Percentiles rank a stretch among this genome's conserved stretches.
Evolutionary conservation across 768 basidiomycete genomes (phyloP).

Genomic region (Lentinus brumalis): DNA sequence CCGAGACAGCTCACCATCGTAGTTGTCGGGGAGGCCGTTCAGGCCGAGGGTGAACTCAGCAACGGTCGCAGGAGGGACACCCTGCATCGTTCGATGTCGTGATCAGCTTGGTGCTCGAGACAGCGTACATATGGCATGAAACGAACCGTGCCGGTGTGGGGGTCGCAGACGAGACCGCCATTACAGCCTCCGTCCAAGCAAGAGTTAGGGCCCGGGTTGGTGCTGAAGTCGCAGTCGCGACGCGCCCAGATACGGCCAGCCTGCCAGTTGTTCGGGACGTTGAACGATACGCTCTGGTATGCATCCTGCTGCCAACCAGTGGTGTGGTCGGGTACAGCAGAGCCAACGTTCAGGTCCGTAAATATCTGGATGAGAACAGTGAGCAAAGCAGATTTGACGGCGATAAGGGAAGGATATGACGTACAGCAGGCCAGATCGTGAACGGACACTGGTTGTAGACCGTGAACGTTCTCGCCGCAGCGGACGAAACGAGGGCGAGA

Average conservation of each 20-base stretch:
- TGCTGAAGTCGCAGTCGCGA: not conserved
- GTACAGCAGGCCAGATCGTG: conserved; percentile 43
- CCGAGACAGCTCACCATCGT: conserved; percentile 27
- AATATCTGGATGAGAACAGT: conserved; percentile 22
- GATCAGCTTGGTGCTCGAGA: not conserved
- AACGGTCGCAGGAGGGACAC: conserved; percentile 37
- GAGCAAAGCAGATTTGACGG: not conserved
- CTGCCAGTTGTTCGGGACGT: conserved; percentile 40
- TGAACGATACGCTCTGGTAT: conserved; percentile 29
- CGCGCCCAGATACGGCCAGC: conserved; percentile 40
- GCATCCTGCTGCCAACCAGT: conserved; percentile 35
- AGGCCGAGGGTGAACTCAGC: conserved; percentile 38
- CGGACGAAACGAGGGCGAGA: conserved; percentile 8
- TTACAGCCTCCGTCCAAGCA: conserved; percentile 43
- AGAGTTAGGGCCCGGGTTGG: conserved; percentile 32
- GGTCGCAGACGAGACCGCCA: conserved; percentile 40
- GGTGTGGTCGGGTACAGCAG: conserved; percentile 26
- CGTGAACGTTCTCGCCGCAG: conserved; percentile 34
- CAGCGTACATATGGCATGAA: not conserved
- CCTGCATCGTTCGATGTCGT: conserved; percentile 13
- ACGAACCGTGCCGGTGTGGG: conserved; percentile 37
- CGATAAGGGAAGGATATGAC: conserved; percentile 2
- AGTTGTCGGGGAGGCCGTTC: conserved; percentile 29
- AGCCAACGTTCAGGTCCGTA: conserved; percentile 36
- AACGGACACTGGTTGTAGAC: conserved; percentile 44